Evolutionary conservation across 495 filamentous ascomycete genomes (phyloP), one percentile per base, ranked within the genome.

Genomic region (Penicillium simplicissimum): DNA sequence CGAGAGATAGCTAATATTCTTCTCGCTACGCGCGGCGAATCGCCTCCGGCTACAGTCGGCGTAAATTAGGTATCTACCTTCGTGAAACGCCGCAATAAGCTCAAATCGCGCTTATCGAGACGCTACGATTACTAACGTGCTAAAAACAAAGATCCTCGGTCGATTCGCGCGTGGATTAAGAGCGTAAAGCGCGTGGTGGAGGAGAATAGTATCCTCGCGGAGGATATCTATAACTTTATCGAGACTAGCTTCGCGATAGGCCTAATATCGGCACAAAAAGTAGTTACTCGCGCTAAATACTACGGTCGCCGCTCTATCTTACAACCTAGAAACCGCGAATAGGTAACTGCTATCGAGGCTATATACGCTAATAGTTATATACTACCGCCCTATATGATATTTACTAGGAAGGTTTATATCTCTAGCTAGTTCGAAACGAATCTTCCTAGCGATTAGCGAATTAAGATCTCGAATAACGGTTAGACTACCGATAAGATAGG

Each of bases 241-340:
- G 14, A 61, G 31, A 55, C 52, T 2, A 33, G 58, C 0, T 55
- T 60, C 17, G 42, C 21, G 11, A 60, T 55, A 14, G 37, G 38
- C 14, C n/a, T 60, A 28, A 49, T 38, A 35, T 36, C 51, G 2
- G 5, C 31, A 6, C 1, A 15, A 23, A 55, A 55, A 17, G 52
- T 55, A 4, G 23, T 33, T 55, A 60, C 34, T 4, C 3, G 34
- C 2, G 21, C 33, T 0, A 38, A 48, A 37, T 8, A 37, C 52
- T 42, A 38, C 55, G 42, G 57, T 51, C 64, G 61, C 40, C 52
- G 58, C 14, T 64, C 53, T 17, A 13, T 57, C 11, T 35, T 54
- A 37, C 66, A 81, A 64, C 71, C 66, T 58, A 64, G 71, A 25
- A 76, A 80, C 72, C 60, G 68, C 10, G 61, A 80, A 63, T 82